Base-by-base conservation (phyloP, 179 eudicot genomes). In the Beta corolliflora region DNA sequence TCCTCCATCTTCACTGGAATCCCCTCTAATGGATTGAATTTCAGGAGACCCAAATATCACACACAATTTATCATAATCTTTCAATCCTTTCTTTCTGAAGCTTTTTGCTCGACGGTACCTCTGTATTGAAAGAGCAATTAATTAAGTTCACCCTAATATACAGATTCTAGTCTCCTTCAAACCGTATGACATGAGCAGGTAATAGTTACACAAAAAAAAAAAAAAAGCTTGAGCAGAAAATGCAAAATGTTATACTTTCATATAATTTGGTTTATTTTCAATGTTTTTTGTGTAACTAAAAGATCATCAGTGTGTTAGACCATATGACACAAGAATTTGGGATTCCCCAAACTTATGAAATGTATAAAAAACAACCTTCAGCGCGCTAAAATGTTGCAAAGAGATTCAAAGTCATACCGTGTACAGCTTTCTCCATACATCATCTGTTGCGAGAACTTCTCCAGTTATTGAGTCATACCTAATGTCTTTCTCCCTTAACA, bases 21-120 rank as follows among this genome's bases (percentile, higher is more conserved):
- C 75, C 29, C 54, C 55, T 15, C 75, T 8, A 11, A 60, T 56
- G 31, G 45, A 81, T 77, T 66, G 79, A 3, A 48, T 75, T 61
- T 77, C 82, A 56, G 84, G 79, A 78, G 44, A 19, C 44, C 84
- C 84, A 69, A 84, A 84, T 67, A 84, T 73, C n/a, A 81, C 60
- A 3, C 87, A 84, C 45, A 84, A 11, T 55, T 84, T 84, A 61
- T 84, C 87, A 67, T 84, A 84, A 74, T 84, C 82, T 78, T 84
- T 84, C 79, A 84, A 67, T 68, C 84, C 87, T 61, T 81, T 84
- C 80, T 84, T 81, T 64, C 85, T 75, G 75, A 82, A 85, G 72
- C 80, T 82, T 82, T 85, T 85, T 60, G 85, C 83, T 70, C 80
- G 74, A 13, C 87, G 69, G 48, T 79, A 81, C 64, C 76, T 85